Evolutionary conservation across 805 yeast species (phyloP).

Genomic region (Saturnispora diversa): DNA sequence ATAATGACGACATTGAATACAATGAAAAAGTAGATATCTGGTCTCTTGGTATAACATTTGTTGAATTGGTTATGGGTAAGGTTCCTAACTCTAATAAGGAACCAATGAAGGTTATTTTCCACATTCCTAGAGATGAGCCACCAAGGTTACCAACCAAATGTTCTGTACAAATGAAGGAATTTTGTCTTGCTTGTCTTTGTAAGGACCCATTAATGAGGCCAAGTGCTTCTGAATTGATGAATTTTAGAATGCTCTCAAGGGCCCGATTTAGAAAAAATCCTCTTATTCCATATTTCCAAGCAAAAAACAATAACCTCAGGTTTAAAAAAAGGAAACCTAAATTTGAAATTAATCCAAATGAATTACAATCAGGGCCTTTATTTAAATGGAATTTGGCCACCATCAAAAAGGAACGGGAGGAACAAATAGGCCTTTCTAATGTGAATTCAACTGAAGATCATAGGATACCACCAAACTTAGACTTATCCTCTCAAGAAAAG

Average conservation of each 20-base stretch:
- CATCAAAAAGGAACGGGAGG: not conserved
- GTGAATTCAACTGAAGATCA: not conserved
- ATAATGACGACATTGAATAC: conserved; percentile 44
- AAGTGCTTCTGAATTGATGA: conserved; percentile 46
- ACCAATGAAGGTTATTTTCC: conserved; percentile 69
- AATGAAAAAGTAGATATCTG: conserved; percentile 87
- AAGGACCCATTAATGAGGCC: conserved; percentile 65
- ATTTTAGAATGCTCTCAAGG: conserved; percentile 42
- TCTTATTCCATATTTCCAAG: conserved; percentile 14
- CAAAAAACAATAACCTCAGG: conserved; percentile 2
- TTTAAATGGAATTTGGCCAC: conserved; percentile 22
- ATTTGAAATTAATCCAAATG: conserved; percentile 26
- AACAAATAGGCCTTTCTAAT: no score
- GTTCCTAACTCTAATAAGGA: conserved; percentile 73
- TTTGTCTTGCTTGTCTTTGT: conserved; percentile 56
- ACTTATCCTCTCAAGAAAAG: conserved; percentile 2
- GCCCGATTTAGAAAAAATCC: conserved; percentile 25
- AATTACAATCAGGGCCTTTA: conserved; percentile 21
- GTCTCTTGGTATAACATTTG: conserved; percentile 90
- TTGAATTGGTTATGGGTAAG: conserved; percentile 72
- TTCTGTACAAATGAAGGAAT: conserved; percentile 40
- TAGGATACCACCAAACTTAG: conserved; percentile 1
- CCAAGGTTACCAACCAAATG: conserved; percentile 40
- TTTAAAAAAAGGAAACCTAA: conserved; percentile 34
- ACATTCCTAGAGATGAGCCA: conserved; percentile 58